phyloP scores from a whole-genome alignment of 2,329 filamentous ascomycete species.

The Thyridium curvatum region DNA sequence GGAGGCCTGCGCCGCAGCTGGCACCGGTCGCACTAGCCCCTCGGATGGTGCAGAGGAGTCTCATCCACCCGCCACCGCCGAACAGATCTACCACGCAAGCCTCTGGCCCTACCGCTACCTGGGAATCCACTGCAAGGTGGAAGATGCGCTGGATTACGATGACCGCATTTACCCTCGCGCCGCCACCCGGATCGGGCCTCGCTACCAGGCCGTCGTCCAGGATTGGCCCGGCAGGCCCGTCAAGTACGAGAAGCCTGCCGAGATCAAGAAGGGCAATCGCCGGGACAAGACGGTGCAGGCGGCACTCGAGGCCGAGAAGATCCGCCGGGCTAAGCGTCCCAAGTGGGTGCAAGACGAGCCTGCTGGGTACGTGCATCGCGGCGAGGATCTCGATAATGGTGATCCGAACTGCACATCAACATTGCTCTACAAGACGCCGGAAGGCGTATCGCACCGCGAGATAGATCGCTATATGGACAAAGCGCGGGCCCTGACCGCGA shows the following conservation, averaged over 20 bases:
- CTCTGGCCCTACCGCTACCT: slow-evolving; percentile 96
- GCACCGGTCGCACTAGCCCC: slow-evolving; percentile 59
- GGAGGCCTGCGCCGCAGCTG: slow-evolving; percentile 50
- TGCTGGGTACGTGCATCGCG: slow-evolving; percentile 74
- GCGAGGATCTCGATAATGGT: slow-evolving; percentile 67
- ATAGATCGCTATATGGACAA: slow-evolving; percentile 73
- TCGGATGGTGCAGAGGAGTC: slow-evolving; percentile 50
- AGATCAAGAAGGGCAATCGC: slow-evolving; percentile 77
- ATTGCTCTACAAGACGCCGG: slow-evolving; percentile 72
- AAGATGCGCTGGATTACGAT: slow-evolving; percentile 94
- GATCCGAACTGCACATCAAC: slow-evolving; percentile 71
- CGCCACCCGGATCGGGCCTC: slow-evolving; percentile 83
- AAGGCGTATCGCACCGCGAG: slow-evolving; percentile 44
- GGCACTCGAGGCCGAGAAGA: slow-evolving; percentile 74
- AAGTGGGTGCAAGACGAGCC: slow-evolving; percentile 95
- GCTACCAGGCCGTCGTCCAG: slow-evolving; percentile 81
- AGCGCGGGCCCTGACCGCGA: slow-evolving; percentile 57
- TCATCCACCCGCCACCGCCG: slow-evolving; percentile 61
- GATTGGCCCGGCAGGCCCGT: slow-evolving; percentile 84
- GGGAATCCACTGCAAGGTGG: slow-evolving; percentile 89
- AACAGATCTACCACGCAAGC: slow-evolving; percentile 87
- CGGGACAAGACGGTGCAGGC: slow-evolving; percentile 80
- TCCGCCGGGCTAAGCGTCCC: slow-evolving; percentile 72
- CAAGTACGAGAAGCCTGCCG: slow-evolving; percentile 82
- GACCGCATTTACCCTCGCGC: slow-evolving; percentile 96